Conservation (phyloP, 1,284 basidiomycete species). For the Cutaneotrichosporon spelunceum region DNA sequence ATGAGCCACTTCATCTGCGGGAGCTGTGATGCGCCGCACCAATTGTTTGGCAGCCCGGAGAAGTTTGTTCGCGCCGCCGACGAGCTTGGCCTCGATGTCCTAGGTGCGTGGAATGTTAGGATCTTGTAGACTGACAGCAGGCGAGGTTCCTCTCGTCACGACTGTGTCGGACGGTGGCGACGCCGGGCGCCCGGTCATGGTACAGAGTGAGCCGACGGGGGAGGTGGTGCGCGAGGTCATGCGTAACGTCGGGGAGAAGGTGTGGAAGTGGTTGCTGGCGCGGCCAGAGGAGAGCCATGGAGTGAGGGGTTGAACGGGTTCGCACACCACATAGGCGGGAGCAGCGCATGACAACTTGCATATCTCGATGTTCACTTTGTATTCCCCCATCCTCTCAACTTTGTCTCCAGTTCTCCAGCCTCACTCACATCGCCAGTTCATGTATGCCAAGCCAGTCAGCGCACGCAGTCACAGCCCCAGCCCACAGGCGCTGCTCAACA, state of each 20-base stretch:
- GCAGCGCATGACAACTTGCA: conserved; percentile 12
- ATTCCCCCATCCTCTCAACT: too few relatives aligned
- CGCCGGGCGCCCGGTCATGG: conserved; percentile 58
- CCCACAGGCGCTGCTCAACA: too few relatives aligned
- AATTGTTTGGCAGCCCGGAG: conserved; percentile 73
- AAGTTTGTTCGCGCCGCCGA: conserved; percentile 65
- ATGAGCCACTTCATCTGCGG: conserved; percentile 81
- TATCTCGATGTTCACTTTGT: conserved; percentile 21
- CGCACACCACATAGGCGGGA: background rate
- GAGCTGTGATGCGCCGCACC: conserved; percentile 64
- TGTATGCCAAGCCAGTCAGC: too few relatives aligned
- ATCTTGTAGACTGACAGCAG: conserved; percentile 23
- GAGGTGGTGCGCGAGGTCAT: conserved; percentile 43
- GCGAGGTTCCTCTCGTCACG: conserved; percentile 72
- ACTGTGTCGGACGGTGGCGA: conserved; percentile 75
- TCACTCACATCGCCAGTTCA: too few relatives aligned
- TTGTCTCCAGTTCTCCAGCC: too few relatives aligned
- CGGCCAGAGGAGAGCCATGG: conserved; percentile 13
- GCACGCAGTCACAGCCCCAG: too few relatives aligned
- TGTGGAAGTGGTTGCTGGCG: conserved; percentile 44
- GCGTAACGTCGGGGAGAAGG: conserved; percentile 33
- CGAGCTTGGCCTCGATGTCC: conserved; percentile 62
- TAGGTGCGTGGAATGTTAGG: conserved; percentile 57
- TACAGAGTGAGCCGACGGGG: conserved; percentile 39
- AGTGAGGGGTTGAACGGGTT: conserved; percentile 13